Evolutionary conservation across 108 stramenopile genomes (phyloP), one percentile per base, ranked within the genome.

Genomic region (Fragilaria crotonensis): DNA sequence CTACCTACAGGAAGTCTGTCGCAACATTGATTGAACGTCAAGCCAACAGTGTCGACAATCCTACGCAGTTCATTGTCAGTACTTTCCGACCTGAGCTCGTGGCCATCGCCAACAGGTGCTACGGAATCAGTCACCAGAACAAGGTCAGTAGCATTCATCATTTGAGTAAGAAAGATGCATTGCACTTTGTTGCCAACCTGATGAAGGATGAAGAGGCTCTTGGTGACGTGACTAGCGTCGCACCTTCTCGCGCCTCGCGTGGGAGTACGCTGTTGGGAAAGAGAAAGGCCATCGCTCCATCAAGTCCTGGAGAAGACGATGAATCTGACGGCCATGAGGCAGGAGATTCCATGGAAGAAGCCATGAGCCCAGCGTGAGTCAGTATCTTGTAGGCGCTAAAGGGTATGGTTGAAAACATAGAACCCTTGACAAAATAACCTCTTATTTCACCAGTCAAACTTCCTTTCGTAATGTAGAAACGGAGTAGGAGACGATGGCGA

Each of bases 61-160:
- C 94, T 3, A 94, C 97, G 0, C 99, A 99, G 71, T 99, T 99
- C 81, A 98, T 99, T 60, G 95, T 95, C 17, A 96, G 92, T 56
- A 98, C 99, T 3, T 99, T 99, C 74, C 87, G 99, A 11, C 97
- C 97, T 0, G 99, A 99, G 66, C 68, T 99, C 48, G 97, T 98
- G 2, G 72, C 75, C 2, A 85, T 93, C 25, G 90, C 97, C 11
- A 79, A 80, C 66, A 73, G 80, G 22, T 90, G 87, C 62, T 94
- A 87, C 62, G 89, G 93, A 31, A 90, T 94, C 33, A 83, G 80
- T 63, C 87, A 87, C 63, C 93, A 90, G 55, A 90, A 87, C 78
- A 90, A 90, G 70, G 89, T 90, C 7, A 84, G 82, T 46, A 83
- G 75, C 26, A 71, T 94, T 44, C 87, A 94, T 65, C 70, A 75